Evolutionary conservation across 345 rosid species (phyloP).

Genomic region (Gossypium arboreum): DNA sequence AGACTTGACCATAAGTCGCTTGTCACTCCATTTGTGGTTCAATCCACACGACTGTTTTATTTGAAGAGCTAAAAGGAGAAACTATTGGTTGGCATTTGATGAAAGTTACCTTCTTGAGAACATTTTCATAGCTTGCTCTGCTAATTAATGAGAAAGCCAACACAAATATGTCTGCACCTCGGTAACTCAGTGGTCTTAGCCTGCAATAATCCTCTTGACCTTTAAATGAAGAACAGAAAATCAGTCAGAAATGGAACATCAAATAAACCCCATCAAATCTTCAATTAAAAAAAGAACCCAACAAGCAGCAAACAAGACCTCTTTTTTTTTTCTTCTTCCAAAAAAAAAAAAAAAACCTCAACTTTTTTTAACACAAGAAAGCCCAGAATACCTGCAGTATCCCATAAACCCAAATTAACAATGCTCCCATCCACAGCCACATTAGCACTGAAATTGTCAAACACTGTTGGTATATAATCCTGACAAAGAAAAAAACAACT

Average conservation of each 20-base stretch:
- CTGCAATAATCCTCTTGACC: conserved; percentile 99
- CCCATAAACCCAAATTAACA: conserved; percentile 98
- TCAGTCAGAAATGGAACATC: conserved; percentile 3
- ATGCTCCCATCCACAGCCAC: conserved; percentile 89
- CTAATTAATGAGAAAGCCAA: conserved; percentile 91
- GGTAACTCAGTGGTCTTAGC: conserved; percentile 92
- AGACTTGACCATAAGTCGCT: no score
- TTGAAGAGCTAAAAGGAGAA: background rate
- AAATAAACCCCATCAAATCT: conserved; percentile 12
- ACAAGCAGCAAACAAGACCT: conserved; percentile 11
- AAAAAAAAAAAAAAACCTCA: background rate
- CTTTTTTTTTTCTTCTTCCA: no score
- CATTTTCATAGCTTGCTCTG: conserved; percentile 94
- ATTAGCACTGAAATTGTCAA: conserved; percentile 98
- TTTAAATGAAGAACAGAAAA: conserved; percentile 24
- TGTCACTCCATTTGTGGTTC: no score
- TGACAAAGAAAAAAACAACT: conserved; percentile 20
- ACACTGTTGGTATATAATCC: conserved; percentile 97
- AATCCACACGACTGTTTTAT: no score
- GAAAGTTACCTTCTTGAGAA: conserved; percentile 76
- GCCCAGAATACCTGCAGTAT: conserved; percentile 76
- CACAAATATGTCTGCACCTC: conserved; percentile 93
- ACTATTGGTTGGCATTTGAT: background rate
- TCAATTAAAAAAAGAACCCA: background rate
- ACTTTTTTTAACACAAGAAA: background rate